Percentiles rank a stretch among this genome's conserved stretches.
Conservation (phyloP, 2,329 filamentous ascomycete species). For the Fusarium mundagurra region DNA sequence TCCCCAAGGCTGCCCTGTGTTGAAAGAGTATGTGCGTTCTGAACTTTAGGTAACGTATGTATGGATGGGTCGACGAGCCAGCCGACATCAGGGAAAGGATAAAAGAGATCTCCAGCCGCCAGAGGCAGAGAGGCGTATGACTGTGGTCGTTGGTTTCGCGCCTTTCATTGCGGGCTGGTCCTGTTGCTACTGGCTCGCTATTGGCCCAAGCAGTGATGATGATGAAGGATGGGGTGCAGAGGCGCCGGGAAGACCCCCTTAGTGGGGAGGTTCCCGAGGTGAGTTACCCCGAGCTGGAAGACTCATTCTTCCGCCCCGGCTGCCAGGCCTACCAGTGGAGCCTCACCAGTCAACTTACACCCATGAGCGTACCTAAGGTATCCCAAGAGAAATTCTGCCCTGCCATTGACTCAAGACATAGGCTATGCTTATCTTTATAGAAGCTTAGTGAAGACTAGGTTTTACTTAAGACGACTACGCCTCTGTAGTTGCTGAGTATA, state of each 20-base stretch:
- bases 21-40: neutral
- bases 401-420: neutral
- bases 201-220: conserved; percentile 31
- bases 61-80: neutral
- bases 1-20: neutral
- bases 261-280: neutral
- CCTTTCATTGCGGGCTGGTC: conserved; percentile 24
- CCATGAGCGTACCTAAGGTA: neutral
- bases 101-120: conserved; percentile 28
- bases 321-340: neutral
- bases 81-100: neutral
- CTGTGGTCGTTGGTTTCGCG: conserved; percentile 9
- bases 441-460: neutral
- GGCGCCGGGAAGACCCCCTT: neutral
- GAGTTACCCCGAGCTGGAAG: conserved; percentile 2
- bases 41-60: neutral
- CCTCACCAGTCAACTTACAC: neutral
- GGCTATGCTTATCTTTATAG: neutral
- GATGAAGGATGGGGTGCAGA: conserved; percentile 6
- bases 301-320: conserved; percentile 21
- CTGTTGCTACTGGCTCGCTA: conserved; percentile 14
- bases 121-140: conserved; percentile 19
- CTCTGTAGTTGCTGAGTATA: neutral
- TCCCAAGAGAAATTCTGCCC: neutral
- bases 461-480: neutral